A percentile compares a stretch with the other conserved stretches of the same genome.
phyloP scores from a whole-genome alignment of 2,329 filamentous ascomycete genomes.

The Talaromyces sp. region DNA sequence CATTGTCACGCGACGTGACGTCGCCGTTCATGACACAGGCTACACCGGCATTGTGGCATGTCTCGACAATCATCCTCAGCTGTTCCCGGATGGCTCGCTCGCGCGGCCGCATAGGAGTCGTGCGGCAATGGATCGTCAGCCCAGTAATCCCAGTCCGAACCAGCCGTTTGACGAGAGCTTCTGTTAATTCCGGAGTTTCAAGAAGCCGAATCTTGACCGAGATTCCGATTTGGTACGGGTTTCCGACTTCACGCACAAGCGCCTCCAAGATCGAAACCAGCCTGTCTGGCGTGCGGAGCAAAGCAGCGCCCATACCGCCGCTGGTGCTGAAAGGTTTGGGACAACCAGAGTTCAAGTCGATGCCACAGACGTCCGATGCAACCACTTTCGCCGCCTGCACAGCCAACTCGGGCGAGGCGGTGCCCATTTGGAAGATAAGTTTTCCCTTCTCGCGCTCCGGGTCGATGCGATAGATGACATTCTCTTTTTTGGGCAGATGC shows the following conservation, averaged over 20 bases:
- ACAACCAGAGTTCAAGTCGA: conserved; percentile 97
- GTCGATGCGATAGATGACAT: conserved; percentile 77
- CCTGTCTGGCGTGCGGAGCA: conserved; percentile 77
- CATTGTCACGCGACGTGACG: conserved; percentile 69
- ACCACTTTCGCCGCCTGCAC: conserved; percentile 80
- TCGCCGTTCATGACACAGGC: conserved; percentile 96
- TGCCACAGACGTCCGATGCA: conserved; percentile 81
- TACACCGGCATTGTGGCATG: conserved; percentile 79
- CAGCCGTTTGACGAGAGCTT: conserved; percentile 68
- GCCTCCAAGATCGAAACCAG: conserved; percentile 77
- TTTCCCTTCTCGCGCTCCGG: conserved; percentile 67
- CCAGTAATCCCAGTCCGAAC: conserved; percentile 86
- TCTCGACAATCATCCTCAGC: conserved; percentile 71
- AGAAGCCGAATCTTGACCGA: conserved; percentile 94
- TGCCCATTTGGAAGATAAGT: conserved; percentile 89
- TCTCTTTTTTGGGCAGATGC: conserved; percentile 42
- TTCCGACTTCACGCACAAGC: conserved; percentile 70
- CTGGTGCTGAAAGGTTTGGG: conserved; percentile 93
- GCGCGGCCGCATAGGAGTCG: conserved; percentile 87
- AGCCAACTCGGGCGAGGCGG: conserved; percentile 72
- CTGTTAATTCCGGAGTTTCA: conserved; percentile 68
- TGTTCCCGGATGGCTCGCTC: conserved; percentile 83
- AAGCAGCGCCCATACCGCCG: conserved; percentile 91
- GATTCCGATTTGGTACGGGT: conserved; percentile 80
- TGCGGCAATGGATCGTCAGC: conserved; percentile 90